phyloP scores from a whole-genome alignment of 179 eudicot genomes.

The Carnegiea gigantea region DNA sequence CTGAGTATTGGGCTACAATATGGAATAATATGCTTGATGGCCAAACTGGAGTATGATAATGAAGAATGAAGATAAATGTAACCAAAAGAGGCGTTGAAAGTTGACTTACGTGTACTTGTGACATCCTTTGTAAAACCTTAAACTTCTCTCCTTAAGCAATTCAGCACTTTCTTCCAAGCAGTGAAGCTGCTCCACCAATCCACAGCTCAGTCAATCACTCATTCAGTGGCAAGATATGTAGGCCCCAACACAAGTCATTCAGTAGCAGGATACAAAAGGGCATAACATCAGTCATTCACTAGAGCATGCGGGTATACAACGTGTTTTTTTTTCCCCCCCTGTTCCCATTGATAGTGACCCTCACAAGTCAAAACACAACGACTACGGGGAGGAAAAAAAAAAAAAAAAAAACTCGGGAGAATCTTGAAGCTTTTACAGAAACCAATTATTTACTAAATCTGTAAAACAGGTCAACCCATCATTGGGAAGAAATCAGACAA shows the following conservation, averaged over 20 bases:
- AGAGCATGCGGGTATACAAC: not conserved
- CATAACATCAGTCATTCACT: not conserved
- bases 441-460: not conserved
- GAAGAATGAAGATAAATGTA: not conserved
- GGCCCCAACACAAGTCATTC: not conserved
- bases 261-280: not conserved
- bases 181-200: conserved; percentile 53
- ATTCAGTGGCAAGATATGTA: conserved; percentile 13
- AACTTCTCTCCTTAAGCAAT: conserved; percentile 65
- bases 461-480: not conserved
- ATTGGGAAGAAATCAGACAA: not conserved
- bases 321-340: too few species aligned
- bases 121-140: conserved; percentile 81
- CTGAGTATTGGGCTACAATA: not conserved
- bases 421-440: not conserved
- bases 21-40: not conserved
- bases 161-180: conserved; percentile 83
- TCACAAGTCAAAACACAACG: not conserved
- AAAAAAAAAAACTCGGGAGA: not conserved
- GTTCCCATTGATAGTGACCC: not conserved
- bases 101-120: conserved; percentile 83
- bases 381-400: too few species aligned
- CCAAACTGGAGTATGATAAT: not conserved
- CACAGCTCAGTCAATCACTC: conserved; percentile 5
- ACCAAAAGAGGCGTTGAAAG: not conserved